Evolutionary conservation across 23 red algal species (phyloP).

Genomic region (Gracilariopsis chorda): DNA sequence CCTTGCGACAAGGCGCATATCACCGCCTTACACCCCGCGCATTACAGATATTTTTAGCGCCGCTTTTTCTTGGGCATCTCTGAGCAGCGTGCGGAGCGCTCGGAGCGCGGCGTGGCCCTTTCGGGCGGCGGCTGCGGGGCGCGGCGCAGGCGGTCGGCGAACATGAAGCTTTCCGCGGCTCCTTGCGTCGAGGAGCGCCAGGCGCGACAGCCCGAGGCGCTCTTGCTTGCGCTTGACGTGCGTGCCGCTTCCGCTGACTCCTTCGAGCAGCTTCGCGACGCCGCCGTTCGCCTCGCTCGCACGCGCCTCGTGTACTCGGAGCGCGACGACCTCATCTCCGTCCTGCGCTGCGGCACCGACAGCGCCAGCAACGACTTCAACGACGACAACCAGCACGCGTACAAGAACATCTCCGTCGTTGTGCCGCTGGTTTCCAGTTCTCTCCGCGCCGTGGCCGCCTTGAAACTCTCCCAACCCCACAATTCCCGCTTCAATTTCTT

Average conservation of each 20-base stretch:
- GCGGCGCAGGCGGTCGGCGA: no score
- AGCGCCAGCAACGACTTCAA: constrained; percentile 16
- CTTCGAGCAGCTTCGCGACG: constrained; percentile 4
- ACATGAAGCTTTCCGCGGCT: no score
- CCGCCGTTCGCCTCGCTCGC: constrained; percentile 27
- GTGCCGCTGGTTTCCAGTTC: not conserved
- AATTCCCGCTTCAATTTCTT: not conserved
- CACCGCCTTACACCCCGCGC: no score
- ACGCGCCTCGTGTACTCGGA: constrained; percentile 33
- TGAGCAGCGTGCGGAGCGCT: no score
- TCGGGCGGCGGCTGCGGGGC: no score
- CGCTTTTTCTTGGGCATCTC: no score
- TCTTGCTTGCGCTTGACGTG: constrained; percentile 19
- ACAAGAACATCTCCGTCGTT: constrained; percentile 11
- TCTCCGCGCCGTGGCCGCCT: constrained; percentile 1
- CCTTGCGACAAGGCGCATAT: no score
- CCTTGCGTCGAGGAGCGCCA: not conserved
- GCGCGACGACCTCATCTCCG: constrained; percentile 32
- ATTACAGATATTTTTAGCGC: no score
- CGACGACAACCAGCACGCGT: not conserved
- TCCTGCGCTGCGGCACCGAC: constrained; percentile 6
- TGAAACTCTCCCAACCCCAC: not conserved
- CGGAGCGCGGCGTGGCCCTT: no score
- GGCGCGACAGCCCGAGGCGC: not conserved
- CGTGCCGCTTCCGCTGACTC: not conserved